Conservation (phyloP, 2,329 filamentous ascomycete genomes). For the Pseudogymnoascus sp. region DNA sequence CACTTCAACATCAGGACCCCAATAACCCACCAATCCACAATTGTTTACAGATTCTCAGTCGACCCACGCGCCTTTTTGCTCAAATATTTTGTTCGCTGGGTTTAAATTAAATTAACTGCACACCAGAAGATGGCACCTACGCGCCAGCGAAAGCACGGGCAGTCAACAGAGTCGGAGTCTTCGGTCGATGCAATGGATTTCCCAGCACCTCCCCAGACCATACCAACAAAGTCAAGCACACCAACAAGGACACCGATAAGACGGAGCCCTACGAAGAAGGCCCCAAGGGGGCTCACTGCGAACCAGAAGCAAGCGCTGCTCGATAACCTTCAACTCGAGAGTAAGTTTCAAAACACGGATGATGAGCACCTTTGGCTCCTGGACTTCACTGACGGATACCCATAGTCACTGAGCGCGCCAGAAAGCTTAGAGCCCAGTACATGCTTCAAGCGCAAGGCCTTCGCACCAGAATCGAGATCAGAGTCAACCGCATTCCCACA, state of each 20-base stretch:
- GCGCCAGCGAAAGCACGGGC: constrained; percentile 38
- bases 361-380: constrained; percentile 12
- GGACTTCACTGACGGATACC: constrained; percentile 16
- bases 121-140: constrained; percentile 38
- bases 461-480: constrained; percentile 79
- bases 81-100: background rate
- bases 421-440: constrained; percentile 83
- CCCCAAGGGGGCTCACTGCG: constrained; percentile 52
- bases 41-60: background rate
- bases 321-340: constrained; percentile 82
- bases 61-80: background rate
- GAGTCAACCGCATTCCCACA: constrained; percentile 84
- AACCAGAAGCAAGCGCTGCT: constrained; percentile 79
- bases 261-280: constrained; percentile 57
- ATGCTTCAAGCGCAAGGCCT: constrained; percentile 80
- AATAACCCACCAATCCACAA: background rate
- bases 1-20: background rate
- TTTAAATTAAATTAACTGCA: constrained; percentile 13
- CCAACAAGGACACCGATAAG: constrained; percentile 31
- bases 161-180: constrained; percentile 32
- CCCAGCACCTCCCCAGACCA: constrained; percentile 22
- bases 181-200: constrained; percentile 22
- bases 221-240: constrained; percentile 33
- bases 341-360: constrained; percentile 42
- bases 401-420: constrained; percentile 76